These are phyloP conservation scores for Didymella segeticola DNA, from an alignment of 2,329 filamentous ascomycete species.

Conservation along the genomic window DNA sequence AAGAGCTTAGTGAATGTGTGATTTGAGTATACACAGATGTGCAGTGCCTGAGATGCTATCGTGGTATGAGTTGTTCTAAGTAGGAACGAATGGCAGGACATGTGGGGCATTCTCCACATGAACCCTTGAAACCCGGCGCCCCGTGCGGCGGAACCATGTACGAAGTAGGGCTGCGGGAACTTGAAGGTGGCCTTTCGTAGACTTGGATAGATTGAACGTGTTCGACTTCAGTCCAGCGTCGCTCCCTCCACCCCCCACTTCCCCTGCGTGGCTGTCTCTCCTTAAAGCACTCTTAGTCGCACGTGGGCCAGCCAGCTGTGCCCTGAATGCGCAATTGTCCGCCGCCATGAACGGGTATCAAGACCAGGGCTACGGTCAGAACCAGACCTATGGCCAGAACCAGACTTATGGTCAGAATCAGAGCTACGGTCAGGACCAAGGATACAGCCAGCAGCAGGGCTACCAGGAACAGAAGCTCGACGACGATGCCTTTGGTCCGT, in stretches of 20 bases:
- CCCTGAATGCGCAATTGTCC: conserved; percentile 28
- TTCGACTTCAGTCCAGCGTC: conserved; percentile 11
- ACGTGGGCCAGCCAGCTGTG: conserved; percentile 37
- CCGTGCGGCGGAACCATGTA: neutral
- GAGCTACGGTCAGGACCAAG: neutral
- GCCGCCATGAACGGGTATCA: conserved; percentile 76
- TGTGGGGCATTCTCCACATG: conserved; percentile 15
- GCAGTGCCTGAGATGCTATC: too few relatives aligned
- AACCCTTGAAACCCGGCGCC: conserved; percentile 4
- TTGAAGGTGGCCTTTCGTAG: conserved; percentile 46
- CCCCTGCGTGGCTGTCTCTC: conserved; percentile 17
- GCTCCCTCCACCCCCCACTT: conserved; percentile 15
- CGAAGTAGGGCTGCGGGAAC: conserved; percentile 26
- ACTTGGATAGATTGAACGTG: conserved; percentile 5
- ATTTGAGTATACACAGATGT: too few relatives aligned
- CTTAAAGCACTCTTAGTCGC: conserved; percentile 18
- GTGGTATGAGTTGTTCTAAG: too few relatives aligned
- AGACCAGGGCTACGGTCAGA: neutral
- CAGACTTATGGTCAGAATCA: neutral
- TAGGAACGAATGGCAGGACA: too few relatives aligned
- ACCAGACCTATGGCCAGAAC: neutral
- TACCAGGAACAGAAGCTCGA: conserved; percentile 65
- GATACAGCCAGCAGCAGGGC: neutral
- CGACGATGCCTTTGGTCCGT: conserved; percentile 81
- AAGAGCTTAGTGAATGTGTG: too few relatives aligned